Conservation (phyloP, 192 early-diverging fungal genomes). For the Entomortierella lignicola region DNA sequence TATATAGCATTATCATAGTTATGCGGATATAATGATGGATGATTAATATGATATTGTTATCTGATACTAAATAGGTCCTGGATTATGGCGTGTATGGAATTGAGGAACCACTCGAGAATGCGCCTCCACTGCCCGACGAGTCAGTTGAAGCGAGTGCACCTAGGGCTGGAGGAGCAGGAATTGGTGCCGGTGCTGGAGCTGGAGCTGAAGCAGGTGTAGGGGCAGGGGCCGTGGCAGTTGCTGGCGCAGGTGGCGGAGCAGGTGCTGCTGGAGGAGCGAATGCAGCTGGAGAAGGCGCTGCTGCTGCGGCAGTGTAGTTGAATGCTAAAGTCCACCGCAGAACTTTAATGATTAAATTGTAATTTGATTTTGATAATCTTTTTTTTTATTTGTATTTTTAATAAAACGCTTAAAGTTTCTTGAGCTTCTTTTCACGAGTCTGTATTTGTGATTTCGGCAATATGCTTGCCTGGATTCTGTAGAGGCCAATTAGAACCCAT, state of each 20-base stretch:
- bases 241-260: not conserved
- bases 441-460: not conserved
- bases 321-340: too few species aligned
- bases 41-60: not conserved
- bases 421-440: not conserved
- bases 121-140: slow-evolving; percentile 32
- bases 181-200: too few species aligned
- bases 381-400: not conserved
- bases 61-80: slow-evolving; percentile 43
- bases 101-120: slow-evolving; percentile 58
- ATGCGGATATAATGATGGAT: too few species aligned
- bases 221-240: not conserved
- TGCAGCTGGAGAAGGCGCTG: not conserved
- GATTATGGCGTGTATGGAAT: slow-evolving; percentile 80
- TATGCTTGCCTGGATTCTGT: not conserved
- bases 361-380: not conserved
- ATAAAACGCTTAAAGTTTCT: not conserved
- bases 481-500: slow-evolving; percentile 5
- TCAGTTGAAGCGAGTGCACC: not conserved
- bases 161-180: too few species aligned
- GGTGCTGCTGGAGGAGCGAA: not conserved
- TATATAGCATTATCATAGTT: too few species aligned
- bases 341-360: not conserved
- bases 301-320: not conserved
- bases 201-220: not conserved